A percentile compares a stretch with the other conserved stretches of the same genome.
Evolutionary conservation across 2,329 filamentous ascomycete species (phyloP).

Genomic region (Aspergillus transmontanensis): DNA sequence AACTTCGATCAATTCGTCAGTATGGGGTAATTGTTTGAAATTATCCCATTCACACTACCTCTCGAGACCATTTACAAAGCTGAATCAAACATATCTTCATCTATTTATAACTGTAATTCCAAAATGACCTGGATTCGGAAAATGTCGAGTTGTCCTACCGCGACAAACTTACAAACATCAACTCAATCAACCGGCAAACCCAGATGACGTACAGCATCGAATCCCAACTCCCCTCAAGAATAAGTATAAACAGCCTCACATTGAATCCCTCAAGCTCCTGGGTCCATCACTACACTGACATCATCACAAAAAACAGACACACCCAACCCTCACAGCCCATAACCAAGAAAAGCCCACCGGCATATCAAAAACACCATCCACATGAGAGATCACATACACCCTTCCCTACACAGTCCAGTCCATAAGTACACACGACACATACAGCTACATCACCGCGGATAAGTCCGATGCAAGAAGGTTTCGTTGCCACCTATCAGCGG

Average conservation of each 20-base stretch:
- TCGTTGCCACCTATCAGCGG: constrained; percentile 5
- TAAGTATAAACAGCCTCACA: background rate
- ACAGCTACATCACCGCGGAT: background rate
- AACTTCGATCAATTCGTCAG: background rate
- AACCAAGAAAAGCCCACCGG: background rate
- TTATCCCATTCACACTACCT: no score
- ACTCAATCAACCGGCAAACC: background rate
- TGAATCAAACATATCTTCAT: background rate
- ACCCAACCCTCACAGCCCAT: background rate
- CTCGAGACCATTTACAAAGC: no score
- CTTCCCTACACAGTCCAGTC: background rate
- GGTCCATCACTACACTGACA: background rate
- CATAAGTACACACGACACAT: background rate
- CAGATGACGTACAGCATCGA: background rate
- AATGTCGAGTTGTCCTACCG: background rate
- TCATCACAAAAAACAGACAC: background rate
- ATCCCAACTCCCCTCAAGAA: background rate
- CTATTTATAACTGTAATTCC: background rate
- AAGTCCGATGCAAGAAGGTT: background rate
- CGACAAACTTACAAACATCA: background rate
- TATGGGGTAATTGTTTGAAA: background rate
- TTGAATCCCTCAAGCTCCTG: background rate
- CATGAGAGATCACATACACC: background rate
- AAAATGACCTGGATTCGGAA: background rate
- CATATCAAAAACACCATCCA: background rate